Evolutionary conservation across 306 rosid genomes (phyloP).

Genomic region (Cucurbita maxima): DNA sequence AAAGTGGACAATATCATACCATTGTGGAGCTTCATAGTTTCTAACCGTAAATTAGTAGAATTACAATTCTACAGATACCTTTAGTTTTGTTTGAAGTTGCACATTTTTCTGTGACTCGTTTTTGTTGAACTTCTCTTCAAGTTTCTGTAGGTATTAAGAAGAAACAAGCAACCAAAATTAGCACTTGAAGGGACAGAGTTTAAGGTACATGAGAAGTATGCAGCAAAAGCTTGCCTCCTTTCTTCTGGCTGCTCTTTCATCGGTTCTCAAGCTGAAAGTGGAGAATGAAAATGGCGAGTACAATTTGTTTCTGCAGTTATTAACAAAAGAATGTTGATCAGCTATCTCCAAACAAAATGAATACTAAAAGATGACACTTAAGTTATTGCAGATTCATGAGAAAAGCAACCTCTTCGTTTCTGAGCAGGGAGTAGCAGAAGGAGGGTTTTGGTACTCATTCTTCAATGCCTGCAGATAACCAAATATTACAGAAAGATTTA

Average conservation of each 20-base stretch:
- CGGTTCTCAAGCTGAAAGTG: slow-evolving; percentile 78
- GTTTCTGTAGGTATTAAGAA: slow-evolving; percentile 35
- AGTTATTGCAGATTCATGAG: background rate
- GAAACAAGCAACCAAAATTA: background rate
- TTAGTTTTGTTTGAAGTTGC: slow-evolving; percentile 48
- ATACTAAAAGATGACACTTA: slow-evolving; percentile 6
- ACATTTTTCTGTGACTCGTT: slow-evolving; percentile 39
- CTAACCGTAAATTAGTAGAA: background rate
- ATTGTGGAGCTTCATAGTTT: too few relatives aligned
- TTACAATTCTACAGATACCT: too few relatives aligned
- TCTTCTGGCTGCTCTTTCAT: slow-evolving; percentile 83
- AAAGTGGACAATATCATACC: too few relatives aligned
- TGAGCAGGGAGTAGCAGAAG: slow-evolving; percentile 61
- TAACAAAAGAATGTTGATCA: slow-evolving; percentile 31
- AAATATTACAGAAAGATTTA: background rate
- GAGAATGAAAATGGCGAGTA: slow-evolving; percentile 61
- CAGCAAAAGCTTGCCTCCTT: slow-evolving; percentile 45
- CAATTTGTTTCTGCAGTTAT: slow-evolving; percentile 60
- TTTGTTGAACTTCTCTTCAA: slow-evolving; percentile 85
- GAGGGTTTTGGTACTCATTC: slow-evolving; percentile 28
- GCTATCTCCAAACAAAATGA: slow-evolving; percentile 6
- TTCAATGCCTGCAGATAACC: slow-evolving; percentile 31
- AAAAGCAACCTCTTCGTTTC: slow-evolving; percentile 53
- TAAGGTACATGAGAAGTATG: background rate
- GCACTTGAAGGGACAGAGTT: background rate